Evolutionary conservation across 1,284 basidiomycete genomes (phyloP), one percentile per base, ranked within the genome.

Genomic region (Microbotryomycetes sp.): DNA sequence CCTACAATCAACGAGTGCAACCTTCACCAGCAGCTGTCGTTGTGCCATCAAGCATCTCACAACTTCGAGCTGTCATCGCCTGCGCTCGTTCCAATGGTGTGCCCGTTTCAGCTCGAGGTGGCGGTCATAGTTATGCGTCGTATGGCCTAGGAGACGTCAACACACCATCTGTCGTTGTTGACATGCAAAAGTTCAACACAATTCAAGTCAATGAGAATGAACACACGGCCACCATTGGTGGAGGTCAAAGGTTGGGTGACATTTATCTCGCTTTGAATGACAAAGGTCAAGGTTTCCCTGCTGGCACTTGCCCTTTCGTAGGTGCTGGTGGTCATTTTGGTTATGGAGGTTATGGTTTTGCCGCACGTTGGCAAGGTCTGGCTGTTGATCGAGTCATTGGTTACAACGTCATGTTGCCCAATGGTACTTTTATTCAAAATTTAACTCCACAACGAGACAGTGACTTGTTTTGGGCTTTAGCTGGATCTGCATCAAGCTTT

Each of bases 1-100:
- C 74, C 3, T 76, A 75, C 71, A 77, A 77, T 51, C 65, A 75
- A 52, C 62, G 74, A 26, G 70, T 75, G 25, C 73, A 74, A 59
- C 75, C 73, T 49, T 69, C 70, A 19, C 73, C 76, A 1, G 56
- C 62, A 3, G 71, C 71, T 7, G 68, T 77, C 62, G 69, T 73
- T 19, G 71, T 71, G 58, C 72, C 75, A 3, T 56, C 60, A 1
- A 52, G 54, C 1, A 32, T 70, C 1, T 25, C 51, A 1, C 59
- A 74, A 12, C 72, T 77, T 19, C 49, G 70, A 15, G 51, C 63
- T 9, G 71, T 72, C 1, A 69, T 77, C 3, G 50, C 56, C 1
- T 76, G 75, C 60, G 75, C 68, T 49, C 56, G 64, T 6, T 22
- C 9, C 23, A 48, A 58, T 36, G 59, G 59, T 25, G 57, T 68